Evolutionary conservation across 2,329 filamentous ascomycete species (phyloP), one percentile per base, ranked within the genome.

Genomic region (Hypoxylon sp.): DNA sequence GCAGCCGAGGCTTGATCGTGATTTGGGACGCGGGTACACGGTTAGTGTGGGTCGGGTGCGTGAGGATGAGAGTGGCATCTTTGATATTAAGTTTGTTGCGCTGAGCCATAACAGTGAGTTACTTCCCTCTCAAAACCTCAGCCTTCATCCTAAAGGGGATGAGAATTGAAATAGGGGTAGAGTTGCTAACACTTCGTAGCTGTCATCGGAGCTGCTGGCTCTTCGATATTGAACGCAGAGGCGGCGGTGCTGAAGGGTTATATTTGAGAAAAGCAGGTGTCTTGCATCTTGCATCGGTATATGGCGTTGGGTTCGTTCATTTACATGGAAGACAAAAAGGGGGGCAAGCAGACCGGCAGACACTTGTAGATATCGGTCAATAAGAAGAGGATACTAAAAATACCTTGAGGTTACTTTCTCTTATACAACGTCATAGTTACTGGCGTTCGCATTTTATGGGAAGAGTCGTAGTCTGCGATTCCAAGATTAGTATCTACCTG

Each of bases 131-230:
- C 19, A 29, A 29, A 29, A 26, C 22, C 14, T 37, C 42, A 14
- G 22, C 1, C 5, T 33, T 19, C 42, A 17, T 3, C 13, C 37
- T 3, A 5, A 26, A 17, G 24, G 4, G 39, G 9, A 19, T 11
- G 9, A 17, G 5, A 17, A 19, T 2, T n/a, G 14, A 19, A 19
- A 19, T 22, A 11, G 39, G 31, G 6, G 1, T 1, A 56, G 14
- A 14, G 1, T 14, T 58, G 56, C 75, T 79, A 58, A 75, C 62
- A 10, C 44, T n/a, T 47, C 29, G 13, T 65, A 89, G 90, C 95
- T 68, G 92, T 99, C 62, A 95, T 99, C 79, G 95, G 95, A 72
- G 96, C 96, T 33, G 94, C 95, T n/a, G 96, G 96, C 10, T 97
- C 94, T 1, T 97, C 93, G 33, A 97, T 98, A 81, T 81, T 98